phyloP scores from a whole-genome alignment of 805 yeast species.

The Hemisphaericaspora nanyangensis region DNA sequence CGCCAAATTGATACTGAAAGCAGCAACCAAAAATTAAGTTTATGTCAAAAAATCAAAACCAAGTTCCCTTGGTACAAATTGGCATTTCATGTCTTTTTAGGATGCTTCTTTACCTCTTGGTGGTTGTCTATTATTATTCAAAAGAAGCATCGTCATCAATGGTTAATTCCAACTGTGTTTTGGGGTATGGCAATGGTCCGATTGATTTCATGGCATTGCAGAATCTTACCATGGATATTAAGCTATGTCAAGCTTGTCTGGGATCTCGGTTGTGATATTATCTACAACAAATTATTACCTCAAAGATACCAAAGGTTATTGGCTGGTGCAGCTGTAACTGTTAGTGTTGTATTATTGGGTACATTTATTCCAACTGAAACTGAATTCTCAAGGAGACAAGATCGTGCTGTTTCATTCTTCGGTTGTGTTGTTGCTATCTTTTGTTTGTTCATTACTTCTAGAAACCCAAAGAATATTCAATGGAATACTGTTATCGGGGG shows the following conservation, averaged over 20 bases:
- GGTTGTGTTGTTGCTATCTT: slow-evolving; percentile 48
- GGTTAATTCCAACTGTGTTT: slow-evolving; percentile 57
- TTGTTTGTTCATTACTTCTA: slow-evolving; percentile 44
- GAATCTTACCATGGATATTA: slow-evolving; percentile 20
- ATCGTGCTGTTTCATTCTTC: slow-evolving; percentile 56
- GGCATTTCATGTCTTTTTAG: slow-evolving; percentile 22
- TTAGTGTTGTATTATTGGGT: slow-evolving; percentile 49
- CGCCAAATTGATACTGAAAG: slow-evolving; percentile 1
- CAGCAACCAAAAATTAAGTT: neutral
- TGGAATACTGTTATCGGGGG: slow-evolving; percentile 64
- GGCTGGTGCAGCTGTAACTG: slow-evolving; percentile 42
- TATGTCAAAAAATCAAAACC: slow-evolving; percentile 9
- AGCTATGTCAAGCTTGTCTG: slow-evolving; percentile 20
- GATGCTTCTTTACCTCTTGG: slow-evolving; percentile 47
- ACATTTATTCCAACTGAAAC: slow-evolving; percentile 50
- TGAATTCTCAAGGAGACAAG: slow-evolving; percentile 42
- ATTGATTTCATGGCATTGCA: slow-evolving; percentile 47
- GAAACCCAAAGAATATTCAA: slow-evolving; percentile 40
- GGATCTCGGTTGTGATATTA: slow-evolving; percentile 27
- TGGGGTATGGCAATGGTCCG: slow-evolving; percentile 50
- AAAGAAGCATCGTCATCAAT: slow-evolving; percentile 43
- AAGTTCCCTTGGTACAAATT: slow-evolving; percentile 14
- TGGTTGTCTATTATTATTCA: slow-evolving; percentile 55
- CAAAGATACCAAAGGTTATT: slow-evolving; percentile 35
- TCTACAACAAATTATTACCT: slow-evolving; percentile 40